These are phyloP conservation scores for Fragilaria crotonensis DNA, from an alignment of 108 stramenopile species.

Conservation along the genomic window DNA sequence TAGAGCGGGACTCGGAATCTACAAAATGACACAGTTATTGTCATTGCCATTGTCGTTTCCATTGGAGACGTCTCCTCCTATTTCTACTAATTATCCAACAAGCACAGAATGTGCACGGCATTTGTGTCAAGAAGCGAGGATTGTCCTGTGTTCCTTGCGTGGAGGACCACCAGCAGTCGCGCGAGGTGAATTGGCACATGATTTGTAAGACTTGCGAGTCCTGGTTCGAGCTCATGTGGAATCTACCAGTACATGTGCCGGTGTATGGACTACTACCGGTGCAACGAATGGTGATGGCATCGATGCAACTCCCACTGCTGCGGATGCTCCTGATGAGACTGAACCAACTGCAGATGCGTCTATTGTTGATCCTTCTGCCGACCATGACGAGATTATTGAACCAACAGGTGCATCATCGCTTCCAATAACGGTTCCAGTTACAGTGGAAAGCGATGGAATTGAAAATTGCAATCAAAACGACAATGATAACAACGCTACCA, in stretches of 20 bases:
- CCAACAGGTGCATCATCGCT: background rate
- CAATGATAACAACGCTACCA: background rate
- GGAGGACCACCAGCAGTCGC: conserved; percentile 74
- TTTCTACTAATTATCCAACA: too few relatives aligned
- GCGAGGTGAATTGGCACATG: conserved; percentile 64
- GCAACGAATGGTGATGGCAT: background rate
- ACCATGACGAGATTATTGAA: background rate
- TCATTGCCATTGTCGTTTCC: too few relatives aligned
- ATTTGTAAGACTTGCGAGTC: conserved; percentile 54
- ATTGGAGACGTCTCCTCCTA: too few relatives aligned
- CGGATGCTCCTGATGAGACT: background rate
- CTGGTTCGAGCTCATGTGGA: conserved; percentile 23
- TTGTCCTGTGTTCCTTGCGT: conserved; percentile 67
- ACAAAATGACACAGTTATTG: too few relatives aligned
- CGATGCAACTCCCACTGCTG: background rate
- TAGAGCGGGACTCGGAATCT: too few relatives aligned
- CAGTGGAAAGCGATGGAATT: background rate
- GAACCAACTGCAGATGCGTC: conserved; percentile 8
- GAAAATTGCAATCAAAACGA: background rate
- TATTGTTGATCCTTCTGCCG: conserved; percentile 2
- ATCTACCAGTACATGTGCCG: too few relatives aligned
- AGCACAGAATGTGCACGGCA: too few relatives aligned
- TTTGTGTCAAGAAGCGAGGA: conserved; percentile 65
- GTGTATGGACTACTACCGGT: background rate
- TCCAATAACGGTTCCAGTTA: background rate